phyloP scores from a whole-genome alignment of 768 basidiomycete species.

The Tephrocybe rancida region DNA sequence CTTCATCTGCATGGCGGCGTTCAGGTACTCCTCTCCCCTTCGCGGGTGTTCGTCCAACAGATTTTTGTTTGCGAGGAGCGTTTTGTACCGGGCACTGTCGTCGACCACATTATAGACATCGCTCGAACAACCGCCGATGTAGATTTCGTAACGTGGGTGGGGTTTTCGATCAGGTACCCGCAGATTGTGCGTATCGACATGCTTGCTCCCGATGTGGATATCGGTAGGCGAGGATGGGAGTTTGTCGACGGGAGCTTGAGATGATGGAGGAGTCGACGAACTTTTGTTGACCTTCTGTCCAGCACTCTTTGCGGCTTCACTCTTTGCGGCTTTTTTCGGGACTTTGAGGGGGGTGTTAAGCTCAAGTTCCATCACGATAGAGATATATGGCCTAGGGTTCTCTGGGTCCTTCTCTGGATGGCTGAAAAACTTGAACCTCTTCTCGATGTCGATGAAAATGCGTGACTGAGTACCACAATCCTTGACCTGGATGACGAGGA shows the following conservation, averaged over 20 bases:
- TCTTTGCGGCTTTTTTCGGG: too few species aligned
- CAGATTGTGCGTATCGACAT: too few species aligned
- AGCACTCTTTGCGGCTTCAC: too few species aligned
- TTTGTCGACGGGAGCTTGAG: background rate
- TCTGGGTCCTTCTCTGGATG: background rate
- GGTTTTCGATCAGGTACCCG: too few species aligned
- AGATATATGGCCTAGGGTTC: slow-evolving; percentile 4
- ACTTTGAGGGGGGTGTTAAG: background rate
- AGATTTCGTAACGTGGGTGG: slow-evolving; percentile 3
- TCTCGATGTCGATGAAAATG: slow-evolving; percentile 3
- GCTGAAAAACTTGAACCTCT: slow-evolving; percentile 3
- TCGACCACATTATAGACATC: background rate
- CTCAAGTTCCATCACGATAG: slow-evolving; percentile 5
- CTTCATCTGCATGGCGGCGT: slow-evolving; percentile 3
- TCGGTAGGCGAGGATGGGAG: too few species aligned
- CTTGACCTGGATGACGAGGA: background rate
- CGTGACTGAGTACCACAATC: background rate
- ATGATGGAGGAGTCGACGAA: background rate
- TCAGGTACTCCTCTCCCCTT: background rate
- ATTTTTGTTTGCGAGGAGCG: background rate
- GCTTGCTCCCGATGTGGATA: too few species aligned
- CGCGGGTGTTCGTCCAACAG: background rate
- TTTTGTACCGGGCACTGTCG: background rate
- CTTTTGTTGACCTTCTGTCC: too few species aligned
- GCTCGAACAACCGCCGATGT: background rate